Evolutionary conservation across 73 alveolate genomes (phyloP), one percentile per base, ranked within the genome.

Genomic region (Stentor roeselii): DNA sequence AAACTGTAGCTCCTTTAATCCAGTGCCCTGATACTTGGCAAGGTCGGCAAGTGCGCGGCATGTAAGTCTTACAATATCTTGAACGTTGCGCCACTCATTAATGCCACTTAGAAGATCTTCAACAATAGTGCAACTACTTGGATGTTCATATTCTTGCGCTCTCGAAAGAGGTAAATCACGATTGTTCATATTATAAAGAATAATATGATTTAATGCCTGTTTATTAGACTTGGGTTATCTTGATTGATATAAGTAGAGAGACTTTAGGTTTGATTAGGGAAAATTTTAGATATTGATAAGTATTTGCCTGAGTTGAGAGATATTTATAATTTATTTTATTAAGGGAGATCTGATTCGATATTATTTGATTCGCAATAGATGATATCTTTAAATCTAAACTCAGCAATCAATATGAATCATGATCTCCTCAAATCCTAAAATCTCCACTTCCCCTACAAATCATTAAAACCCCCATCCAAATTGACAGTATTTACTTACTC

Each of bases 51-150:
- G 42, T 3, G 90, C 90, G 41, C 75, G 83, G 14, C 87, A 60
- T n/a, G 93, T 90, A 30, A 88, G 77, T 78, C 88, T 87, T 14
- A 90, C 86, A 1, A 90, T 88, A 59, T 88, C 95, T 60, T 90
- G 78, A 75, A 90, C 82, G 36, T 75, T 83, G 58, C 86, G 86
- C 95, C 95, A 90, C 42, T 90, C 95, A 40, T 75, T 38, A 3
- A 84, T 58, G 34, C 89, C 75, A 86, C 83, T 36, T 15, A 84
- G 75, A 40, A 84, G 37, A 61, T 84, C 89, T 75, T 84, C 89
- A 61, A 84, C 87, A 3, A 84, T 84, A 36, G 40, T 39, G 2
- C 86, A 40, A 37, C 80, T 36, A 14, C 67, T 39, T 30, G 87
- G 87, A 30, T 75, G 78, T 76, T 76, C 84, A 30, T 30, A 14